A percentile compares a stretch with the other conserved stretches of the same genome.
phyloP scores from a whole-genome alignment of 805 yeast species.

The Wickerhamiella galacta region DNA sequence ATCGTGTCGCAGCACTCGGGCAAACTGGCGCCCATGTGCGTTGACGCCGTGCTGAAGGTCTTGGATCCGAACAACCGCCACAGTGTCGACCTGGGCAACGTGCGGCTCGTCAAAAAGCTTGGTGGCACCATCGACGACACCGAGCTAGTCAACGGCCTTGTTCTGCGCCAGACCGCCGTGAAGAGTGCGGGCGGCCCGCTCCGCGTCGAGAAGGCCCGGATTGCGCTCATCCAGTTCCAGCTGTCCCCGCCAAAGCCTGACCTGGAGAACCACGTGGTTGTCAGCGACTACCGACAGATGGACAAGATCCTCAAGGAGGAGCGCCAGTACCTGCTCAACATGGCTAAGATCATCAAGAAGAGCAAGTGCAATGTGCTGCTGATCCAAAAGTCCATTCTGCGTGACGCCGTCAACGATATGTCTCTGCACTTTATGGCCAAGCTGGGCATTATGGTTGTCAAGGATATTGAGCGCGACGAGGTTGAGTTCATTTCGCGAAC shows the following conservation, averaged over 20 bases:
- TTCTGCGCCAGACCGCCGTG: slow-evolving; percentile 75
- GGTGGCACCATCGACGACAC: slow-evolving; percentile 99
- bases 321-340: slow-evolving; percentile 83
- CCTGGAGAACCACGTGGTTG: slow-evolving; percentile 94
- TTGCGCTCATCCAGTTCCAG: slow-evolving; percentile 84
- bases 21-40: slow-evolving; percentile 81
- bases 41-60: slow-evolving; percentile 77
- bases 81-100: slow-evolving; percentile 71
- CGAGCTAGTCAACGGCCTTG: slow-evolving; percentile 72
- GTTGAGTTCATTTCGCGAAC: slow-evolving; percentile 76
- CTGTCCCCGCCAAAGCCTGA: slow-evolving; percentile 94
- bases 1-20: slow-evolving; percentile 87
- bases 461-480: slow-evolving; percentile 92
- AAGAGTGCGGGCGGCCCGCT: slow-evolving; percentile 91
- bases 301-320: slow-evolving; percentile 96
- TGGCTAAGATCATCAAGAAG: slow-evolving; percentile 91
- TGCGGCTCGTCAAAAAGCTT: slow-evolving; percentile 77
- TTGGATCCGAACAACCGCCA: slow-evolving; percentile 39
- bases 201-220: slow-evolving; percentile 82
- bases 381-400: slow-evolving; percentile 79
- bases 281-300: slow-evolving; percentile 97
- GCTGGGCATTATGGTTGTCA: slow-evolving; percentile 82
- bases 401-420: slow-evolving; percentile 89
- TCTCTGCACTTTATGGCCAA: slow-evolving; percentile 90
- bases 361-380: slow-evolving; percentile 86